A percentile compares a stretch with the other conserved stretches of the same genome.
Evolutionary conservation across 2,329 filamentous ascomycete genomes (phyloP).

Genomic region (Phyllosticta citrichinensis): DNA sequence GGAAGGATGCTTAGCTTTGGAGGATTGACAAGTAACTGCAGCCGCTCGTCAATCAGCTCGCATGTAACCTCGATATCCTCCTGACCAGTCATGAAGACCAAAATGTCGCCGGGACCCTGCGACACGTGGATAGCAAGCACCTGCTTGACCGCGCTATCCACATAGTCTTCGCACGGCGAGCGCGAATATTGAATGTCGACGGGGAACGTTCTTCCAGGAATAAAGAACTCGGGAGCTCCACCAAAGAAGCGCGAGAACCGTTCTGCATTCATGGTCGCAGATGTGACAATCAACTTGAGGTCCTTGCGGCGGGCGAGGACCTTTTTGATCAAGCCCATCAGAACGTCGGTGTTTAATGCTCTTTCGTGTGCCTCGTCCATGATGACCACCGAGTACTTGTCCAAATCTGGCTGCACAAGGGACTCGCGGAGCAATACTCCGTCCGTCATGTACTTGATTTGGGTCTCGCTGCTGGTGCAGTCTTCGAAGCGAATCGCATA

Average conservation of each 20-base stretch:
- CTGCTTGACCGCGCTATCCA: constrained; percentile 93
- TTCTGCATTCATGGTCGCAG: constrained; percentile 96
- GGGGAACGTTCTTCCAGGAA: constrained; percentile 90
- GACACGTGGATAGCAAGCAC: constrained; percentile 93
- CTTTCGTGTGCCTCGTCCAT: constrained; percentile 99
- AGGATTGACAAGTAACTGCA: constrained; percentile 84
- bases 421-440: constrained; percentile 90
- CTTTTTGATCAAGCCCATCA: constrained; percentile 98
- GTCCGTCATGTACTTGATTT: constrained; percentile 99
- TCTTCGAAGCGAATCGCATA: constrained; percentile 99
- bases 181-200: constrained; percentile 94
- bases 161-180: constrained; percentile 93
- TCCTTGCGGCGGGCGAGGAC: constrained; percentile 82
- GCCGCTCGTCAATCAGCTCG: constrained; percentile 77
- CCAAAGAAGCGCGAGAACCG: constrained; percentile 94
- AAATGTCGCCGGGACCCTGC: constrained; percentile 82
- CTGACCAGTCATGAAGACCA: constrained; percentile 99
- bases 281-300: constrained; percentile 93
- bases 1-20: constrained; percentile 90
- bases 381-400: constrained; percentile 95
- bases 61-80: constrained; percentile 98
- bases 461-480: constrained; percentile 88
- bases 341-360: constrained; percentile 89
- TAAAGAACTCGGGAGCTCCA: constrained; percentile 90
- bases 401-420: constrained; percentile 81